Conservation (phyloP, 805 yeast species). For the Metschnikowia santaceciliae region DNA sequence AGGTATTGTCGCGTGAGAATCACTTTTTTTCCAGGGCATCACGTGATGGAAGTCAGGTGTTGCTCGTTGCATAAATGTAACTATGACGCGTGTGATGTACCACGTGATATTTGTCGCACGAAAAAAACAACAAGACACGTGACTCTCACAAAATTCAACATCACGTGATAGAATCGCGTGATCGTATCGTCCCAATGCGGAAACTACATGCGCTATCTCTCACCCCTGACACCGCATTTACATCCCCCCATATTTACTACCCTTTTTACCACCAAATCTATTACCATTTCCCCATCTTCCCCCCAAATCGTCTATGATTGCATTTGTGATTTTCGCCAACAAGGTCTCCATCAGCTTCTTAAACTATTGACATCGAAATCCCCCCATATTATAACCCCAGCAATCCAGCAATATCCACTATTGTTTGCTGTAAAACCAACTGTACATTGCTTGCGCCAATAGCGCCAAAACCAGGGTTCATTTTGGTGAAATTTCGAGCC, state of each 20-base stretch:
- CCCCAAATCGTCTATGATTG: constrained; percentile 15
- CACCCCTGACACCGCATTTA: neutral
- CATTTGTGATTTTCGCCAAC: constrained; percentile 15
- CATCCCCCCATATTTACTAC: neutral
- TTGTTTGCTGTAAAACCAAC: too few relatives aligned
- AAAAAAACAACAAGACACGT: too few relatives aligned
- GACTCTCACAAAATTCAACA: too few relatives aligned
- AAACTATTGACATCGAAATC: constrained; percentile 17
- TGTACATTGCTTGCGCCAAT: neutral
- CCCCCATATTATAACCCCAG: neutral
- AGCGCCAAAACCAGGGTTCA: neutral
- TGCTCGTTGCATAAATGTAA: too few relatives aligned
- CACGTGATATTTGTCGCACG: too few relatives aligned
- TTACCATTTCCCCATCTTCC: neutral
- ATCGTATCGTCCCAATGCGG: neutral
- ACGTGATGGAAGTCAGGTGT: too few relatives aligned
- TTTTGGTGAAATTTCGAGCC: too few relatives aligned
- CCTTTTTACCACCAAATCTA: neutral
- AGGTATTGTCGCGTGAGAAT: too few relatives aligned
- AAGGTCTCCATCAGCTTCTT: constrained; percentile 19
- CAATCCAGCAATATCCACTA: neutral
- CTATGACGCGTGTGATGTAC: too few relatives aligned
- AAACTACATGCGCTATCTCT: neutral
- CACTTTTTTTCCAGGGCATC: too few relatives aligned
- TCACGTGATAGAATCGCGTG: too few relatives aligned